Conservation (phyloP, 768 basidiomycete species). For the Russula virescens region DNA sequence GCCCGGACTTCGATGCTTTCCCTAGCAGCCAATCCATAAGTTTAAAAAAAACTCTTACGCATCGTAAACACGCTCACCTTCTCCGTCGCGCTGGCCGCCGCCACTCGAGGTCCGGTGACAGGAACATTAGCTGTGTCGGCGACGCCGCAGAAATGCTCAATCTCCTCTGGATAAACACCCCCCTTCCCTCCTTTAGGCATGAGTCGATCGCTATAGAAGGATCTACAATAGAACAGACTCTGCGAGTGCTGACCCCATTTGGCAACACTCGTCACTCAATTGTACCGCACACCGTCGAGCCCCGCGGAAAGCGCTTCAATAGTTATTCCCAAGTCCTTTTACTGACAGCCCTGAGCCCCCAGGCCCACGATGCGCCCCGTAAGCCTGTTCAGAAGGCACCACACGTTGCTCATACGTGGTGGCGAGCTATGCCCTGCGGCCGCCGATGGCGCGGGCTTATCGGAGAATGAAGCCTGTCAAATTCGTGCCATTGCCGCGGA, state of each 20-base stretch:
- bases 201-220: neutral
- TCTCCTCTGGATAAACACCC: neutral
- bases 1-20: neutral
- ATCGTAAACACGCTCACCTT: neutral
- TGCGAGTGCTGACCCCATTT: neutral
- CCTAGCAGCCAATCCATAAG: neutral
- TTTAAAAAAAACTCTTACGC: neutral
- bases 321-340: neutral
- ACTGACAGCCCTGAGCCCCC: neutral
- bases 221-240: neutral
- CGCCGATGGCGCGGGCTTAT: neutral
- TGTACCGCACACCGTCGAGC: neutral
- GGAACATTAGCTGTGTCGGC: neutral
- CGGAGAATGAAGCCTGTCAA: constrained; percentile 7
- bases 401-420: neutral
- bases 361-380: neutral
- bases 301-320: constrained; percentile 1
- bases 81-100: neutral
- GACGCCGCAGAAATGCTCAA: neutral
- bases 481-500: constrained; percentile 1
- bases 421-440: neutral
- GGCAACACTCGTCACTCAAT: neutral
- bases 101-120: neutral
- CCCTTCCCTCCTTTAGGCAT: neutral
- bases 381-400: neutral